These are phyloP conservation scores for Myotisia sp. DNA, from an alignment of 2,329 filamentous ascomycete species.

Conservation along the genomic window DNA sequence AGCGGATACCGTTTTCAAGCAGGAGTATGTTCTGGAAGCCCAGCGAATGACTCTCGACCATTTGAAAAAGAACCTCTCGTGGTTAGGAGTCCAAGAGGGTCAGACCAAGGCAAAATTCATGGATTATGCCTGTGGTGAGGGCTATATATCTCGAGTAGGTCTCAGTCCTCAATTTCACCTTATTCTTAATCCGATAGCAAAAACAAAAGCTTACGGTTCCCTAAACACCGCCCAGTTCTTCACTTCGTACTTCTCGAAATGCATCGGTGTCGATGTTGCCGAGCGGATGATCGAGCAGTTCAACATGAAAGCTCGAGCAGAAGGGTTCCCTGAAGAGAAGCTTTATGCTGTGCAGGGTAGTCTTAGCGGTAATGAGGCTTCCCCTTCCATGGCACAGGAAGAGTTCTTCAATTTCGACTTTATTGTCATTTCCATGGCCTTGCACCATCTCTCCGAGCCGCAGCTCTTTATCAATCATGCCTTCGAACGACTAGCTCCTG, in stretches of 20 bases:
- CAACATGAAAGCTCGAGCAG: slow-evolving; percentile 7
- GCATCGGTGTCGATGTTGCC: slow-evolving; percentile 12
- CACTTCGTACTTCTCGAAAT: slow-evolving; percentile 9
- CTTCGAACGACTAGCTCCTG: slow-evolving; percentile 9
- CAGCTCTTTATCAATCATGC: slow-evolving; percentile 5
- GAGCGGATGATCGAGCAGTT: slow-evolving; percentile 11
- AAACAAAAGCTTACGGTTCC: no score
- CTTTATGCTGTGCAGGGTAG: slow-evolving; percentile 11
- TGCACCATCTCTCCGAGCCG: slow-evolving; percentile 12
- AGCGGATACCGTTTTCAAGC: slow-evolving; percentile 7
- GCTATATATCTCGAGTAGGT: slow-evolving; percentile 10
- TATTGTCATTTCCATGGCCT: slow-evolving; percentile 8
- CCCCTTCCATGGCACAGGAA: slow-evolving; percentile 1
- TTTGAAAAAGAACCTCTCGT: slow-evolving; percentile 10
- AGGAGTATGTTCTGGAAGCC: slow-evolving; percentile 10
- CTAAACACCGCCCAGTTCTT: slow-evolving; percentile 7
- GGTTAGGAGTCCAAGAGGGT: slow-evolving; percentile 9
- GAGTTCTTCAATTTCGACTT: slow-evolving; percentile 13
- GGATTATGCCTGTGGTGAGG: slow-evolving; percentile 13
- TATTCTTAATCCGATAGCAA: no score
- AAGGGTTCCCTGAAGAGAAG: slow-evolving; percentile 4
- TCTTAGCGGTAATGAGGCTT: slow-evolving; percentile 2
- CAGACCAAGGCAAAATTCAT: slow-evolving; percentile 10
- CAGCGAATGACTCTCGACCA: slow-evolving; percentile 6
- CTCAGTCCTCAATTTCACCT: background rate